These are phyloP conservation scores for Sarcomyxa edulis DNA, from an alignment of 768 basidiomycete species.

Conservation along the genomic window DNA sequence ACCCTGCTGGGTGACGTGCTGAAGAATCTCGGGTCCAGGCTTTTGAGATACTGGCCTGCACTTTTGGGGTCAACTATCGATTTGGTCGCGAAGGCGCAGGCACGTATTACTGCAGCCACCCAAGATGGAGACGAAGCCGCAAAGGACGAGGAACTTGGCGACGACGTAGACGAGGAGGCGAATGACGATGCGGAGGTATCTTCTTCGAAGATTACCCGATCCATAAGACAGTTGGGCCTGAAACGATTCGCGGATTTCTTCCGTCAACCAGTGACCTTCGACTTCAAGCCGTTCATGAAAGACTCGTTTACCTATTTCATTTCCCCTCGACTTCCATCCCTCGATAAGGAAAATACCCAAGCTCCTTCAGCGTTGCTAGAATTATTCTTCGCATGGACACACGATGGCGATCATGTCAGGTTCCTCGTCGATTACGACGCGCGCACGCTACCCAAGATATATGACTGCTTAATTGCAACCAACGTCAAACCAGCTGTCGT, in stretches of 20 bases:
- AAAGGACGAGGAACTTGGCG: conserved; percentile 32
- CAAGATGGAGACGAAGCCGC: conserved; percentile 27
- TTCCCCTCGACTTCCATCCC: conserved; percentile 68
- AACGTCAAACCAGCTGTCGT: conserved; percentile 88
- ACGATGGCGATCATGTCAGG: conserved; percentile 44
- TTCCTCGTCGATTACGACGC: conserved; percentile 70
- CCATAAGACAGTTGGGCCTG: conserved; percentile 76
- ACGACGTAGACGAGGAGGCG: conserved; percentile 27
- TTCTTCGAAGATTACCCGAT: conserved; percentile 43
- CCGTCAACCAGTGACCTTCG: conserved; percentile 63
- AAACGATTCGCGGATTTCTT: conserved; percentile 89
- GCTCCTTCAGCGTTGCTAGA: conserved; percentile 86
- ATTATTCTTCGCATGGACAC: conserved; percentile 75
- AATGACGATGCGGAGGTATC: conserved; percentile 19
- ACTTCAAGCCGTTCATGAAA: conserved; percentile 68
- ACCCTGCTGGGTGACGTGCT: conserved; percentile 81
- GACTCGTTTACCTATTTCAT: conserved; percentile 68
- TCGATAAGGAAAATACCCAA: conserved; percentile 87
- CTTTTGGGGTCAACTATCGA: conserved; percentile 67
- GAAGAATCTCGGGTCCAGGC: conserved; percentile 71
- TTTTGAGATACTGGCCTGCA: conserved; percentile 67
- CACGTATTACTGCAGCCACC: conserved; percentile 34
- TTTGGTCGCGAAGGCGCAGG: conserved; percentile 62
- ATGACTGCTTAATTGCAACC: conserved; percentile 72
- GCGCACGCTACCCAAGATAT: conserved; percentile 68